Evolutionary conservation across 2,329 filamentous ascomycete genomes (phyloP).

Genomic region (Clonostachys sp.): DNA sequence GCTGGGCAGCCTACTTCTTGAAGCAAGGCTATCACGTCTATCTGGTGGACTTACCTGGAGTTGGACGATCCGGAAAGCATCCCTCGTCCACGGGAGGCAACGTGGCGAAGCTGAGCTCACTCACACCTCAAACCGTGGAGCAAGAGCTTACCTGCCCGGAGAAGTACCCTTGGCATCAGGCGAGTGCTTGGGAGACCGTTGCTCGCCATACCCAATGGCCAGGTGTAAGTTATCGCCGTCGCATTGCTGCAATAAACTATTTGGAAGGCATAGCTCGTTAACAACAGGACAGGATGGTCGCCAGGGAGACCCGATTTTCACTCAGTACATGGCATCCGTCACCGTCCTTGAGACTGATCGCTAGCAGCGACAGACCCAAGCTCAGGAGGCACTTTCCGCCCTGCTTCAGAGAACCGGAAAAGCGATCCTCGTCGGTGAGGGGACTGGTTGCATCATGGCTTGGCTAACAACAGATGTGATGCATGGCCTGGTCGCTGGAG

Average conservation of each 20-base stretch:
- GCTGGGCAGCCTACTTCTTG: conserved; percentile 43
- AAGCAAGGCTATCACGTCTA: conserved; percentile 31
- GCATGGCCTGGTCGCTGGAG: conserved; percentile 39
- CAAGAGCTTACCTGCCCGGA: too few species aligned
- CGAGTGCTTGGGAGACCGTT: too few species aligned
- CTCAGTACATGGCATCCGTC: too few species aligned
- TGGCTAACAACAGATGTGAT: conserved; percentile 43
- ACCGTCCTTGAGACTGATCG: too few species aligned
- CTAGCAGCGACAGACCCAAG: conserved; percentile 19
- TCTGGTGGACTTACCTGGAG: conserved; percentile 27
- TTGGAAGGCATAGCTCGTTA: too few species aligned
- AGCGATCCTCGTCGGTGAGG: conserved; percentile 42
- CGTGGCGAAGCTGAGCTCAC: background rate
- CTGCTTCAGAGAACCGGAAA: conserved; percentile 36
- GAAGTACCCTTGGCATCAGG: too few species aligned
- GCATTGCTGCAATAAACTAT: too few species aligned
- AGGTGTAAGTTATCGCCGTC: conserved; percentile 3
- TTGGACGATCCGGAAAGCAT: conserved; percentile 24
- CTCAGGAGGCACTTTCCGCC: conserved; percentile 26
- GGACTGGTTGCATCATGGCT: conserved; percentile 37
- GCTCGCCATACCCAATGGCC: conserved; percentile 9
- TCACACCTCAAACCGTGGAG: background rate
- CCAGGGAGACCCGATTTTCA: too few species aligned
- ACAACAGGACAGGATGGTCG: too few species aligned
- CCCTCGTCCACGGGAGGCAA: too few species aligned